Evolutionary conservation across 192 early-diverging fungal species (phyloP), one percentile per base, ranked within the genome.

Genomic region (Entomortierella parvispora): DNA sequence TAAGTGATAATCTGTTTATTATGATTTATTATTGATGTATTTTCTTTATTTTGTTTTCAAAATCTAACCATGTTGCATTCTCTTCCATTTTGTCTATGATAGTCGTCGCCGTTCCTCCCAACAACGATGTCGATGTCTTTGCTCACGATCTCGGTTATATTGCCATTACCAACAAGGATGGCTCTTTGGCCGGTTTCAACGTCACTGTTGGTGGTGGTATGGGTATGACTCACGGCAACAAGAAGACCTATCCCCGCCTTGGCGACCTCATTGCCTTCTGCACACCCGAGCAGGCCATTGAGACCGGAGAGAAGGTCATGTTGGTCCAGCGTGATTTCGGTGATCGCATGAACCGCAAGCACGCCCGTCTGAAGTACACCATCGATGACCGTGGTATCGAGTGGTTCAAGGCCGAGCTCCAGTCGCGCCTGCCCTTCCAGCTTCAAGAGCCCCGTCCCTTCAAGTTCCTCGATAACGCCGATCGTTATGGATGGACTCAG

Each of bases 191-290:
- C 52, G 96, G 96, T 58, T 98, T 92, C 87, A 98, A 97, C 79
- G 91, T 97, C 37, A 90, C 92, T 44, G 92, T 98, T 53, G 96
- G 96, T 68, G 96, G 96, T 71, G 96, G 96, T 51, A 97, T 98
- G 96, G 97, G 97, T 79, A 94, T 94, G 91, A 97, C 97, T 29
- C 97, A 98, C 87, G 93, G 93, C 68, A 98, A 97, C 92, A 94
- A 94, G 71, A 96, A 95, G 87, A 98, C 97, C 9, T 98, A 96
- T 72, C 97, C 97, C 46, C 88, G 91, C 34, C 86, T 94, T 45
- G 95, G 89, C 14, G 78, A 91, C 31, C 61, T 90, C 20, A 81
- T 98, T 34, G 93, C 93, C 55, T 98, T 92, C 83, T 83, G 87
- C 65, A 91, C 92, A 46, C 83, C 89, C 58, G 93, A 93, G 26